A percentile compares a stretch with the other conserved stretches of the same genome.
phyloP scores from a whole-genome alignment of 805 yeast genomes.

The Maudiozyma barnettii region DNA sequence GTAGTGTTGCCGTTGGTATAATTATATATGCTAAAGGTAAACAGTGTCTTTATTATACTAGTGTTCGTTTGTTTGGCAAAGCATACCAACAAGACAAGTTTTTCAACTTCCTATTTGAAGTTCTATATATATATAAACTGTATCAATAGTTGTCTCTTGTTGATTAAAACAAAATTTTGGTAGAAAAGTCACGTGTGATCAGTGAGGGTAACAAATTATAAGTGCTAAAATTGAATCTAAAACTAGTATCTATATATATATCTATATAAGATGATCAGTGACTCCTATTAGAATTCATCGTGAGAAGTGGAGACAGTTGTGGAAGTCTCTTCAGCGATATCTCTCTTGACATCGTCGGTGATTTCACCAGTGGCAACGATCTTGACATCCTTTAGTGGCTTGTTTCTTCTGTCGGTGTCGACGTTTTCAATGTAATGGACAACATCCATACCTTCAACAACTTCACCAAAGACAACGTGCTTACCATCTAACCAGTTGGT shows the following conservation, averaged over 20 bases:
- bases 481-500: constrained; percentile 89
- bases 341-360: background rate
- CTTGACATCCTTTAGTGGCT: constrained; percentile 55
- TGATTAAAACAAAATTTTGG: background rate
- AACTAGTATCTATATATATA: background rate
- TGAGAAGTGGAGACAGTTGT: background rate
- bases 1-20: background rate
- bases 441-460: constrained; percentile 77
- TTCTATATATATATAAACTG: background rate
- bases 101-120: no score
- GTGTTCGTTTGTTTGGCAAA: no score
- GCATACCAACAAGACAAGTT: background rate
- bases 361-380: constrained; percentile 64
- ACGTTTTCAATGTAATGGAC: constrained; percentile 65
- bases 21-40: background rate
- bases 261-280: background rate
- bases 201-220: background rate
- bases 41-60: no score
- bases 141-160: background rate
- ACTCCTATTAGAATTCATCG: constrained; percentile 2
- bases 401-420: constrained; percentile 61
- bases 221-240: no score
- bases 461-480: constrained; percentile 97
- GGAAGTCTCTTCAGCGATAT: no score
- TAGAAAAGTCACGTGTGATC: background rate